Conservation (phyloP, 2,329 filamentous ascomycete species). For the Xylariaceae sp. region DNA sequence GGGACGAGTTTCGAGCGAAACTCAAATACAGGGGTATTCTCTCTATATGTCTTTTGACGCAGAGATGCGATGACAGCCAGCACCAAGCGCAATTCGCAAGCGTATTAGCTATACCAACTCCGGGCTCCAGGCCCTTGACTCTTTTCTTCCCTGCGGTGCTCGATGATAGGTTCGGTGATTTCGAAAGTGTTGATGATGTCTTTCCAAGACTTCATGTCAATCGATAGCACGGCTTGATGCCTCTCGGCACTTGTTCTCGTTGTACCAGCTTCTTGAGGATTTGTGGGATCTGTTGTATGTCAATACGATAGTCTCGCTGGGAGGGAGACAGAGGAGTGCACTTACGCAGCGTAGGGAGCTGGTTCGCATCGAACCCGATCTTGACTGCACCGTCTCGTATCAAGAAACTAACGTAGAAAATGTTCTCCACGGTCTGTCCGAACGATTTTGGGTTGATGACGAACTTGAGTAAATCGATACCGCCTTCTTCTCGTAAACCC, state of each 20-base stretch:
- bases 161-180: constrained; percentile 77
- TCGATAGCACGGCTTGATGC: constrained; percentile 82
- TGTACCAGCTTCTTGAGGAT: constrained; percentile 37
- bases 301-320: constrained; percentile 16
- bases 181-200: constrained; percentile 71
- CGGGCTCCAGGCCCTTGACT: constrained; percentile 49
- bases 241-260: constrained; percentile 55
- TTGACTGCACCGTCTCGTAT: constrained; percentile 79
- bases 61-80: too few relatives aligned
- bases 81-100: too few relatives aligned
- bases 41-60: too few relatives aligned
- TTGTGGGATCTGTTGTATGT: constrained; percentile 33
- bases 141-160: constrained; percentile 65
- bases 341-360: constrained; percentile 77
- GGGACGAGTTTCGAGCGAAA: too few relatives aligned
- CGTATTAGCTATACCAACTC: constrained; percentile 61
- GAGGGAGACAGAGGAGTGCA: constrained; percentile 20
- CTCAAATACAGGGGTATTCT: too few relatives aligned
- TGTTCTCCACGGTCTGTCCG: constrained; percentile 90
- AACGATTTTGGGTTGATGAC: constrained; percentile 88
- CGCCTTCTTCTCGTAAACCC: constrained; percentile 63
- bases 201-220: constrained; percentile 82
- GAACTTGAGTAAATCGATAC: constrained; percentile 78
- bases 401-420: constrained; percentile 95
- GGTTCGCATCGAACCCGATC: constrained; percentile 68